Evolutionary conservation across 2,329 filamentous ascomycete species (phyloP), one percentile per base, ranked within the genome.

Genomic region (Fusarium sp.): DNA sequence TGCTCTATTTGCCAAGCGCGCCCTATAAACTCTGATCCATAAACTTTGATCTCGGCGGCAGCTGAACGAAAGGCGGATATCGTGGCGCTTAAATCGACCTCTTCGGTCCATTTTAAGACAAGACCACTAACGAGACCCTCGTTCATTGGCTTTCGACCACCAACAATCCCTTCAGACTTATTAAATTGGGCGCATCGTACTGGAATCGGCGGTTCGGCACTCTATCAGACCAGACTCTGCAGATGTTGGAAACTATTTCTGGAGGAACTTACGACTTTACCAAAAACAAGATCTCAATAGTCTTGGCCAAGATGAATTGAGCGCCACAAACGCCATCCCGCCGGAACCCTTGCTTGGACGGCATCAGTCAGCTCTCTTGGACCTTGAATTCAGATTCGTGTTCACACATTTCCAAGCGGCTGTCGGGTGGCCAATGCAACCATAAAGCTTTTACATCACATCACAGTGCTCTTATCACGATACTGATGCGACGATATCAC

Each of bases 31-130:
- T 35, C 33, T 35, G 33, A n/a, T 18, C 42, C 48, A 15, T 27
- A 47, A 55, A 48, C 40, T 27, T 56, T 50, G 21, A n/a, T 48
- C 51, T 52, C 53, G 50, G 55, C 46, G 46, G 51, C 42, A 39
- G 47, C 47, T 65, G 20, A 62, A 54, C 40, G 49, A 53, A 50
- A 50, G 56, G 47, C 50, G 27, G 42, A 46, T 52, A 57, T 46
- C 41, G 33, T 66, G 64, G 68, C 68, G 68, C 68, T 71, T 71
- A 71, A 69, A 58, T 49, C 35, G 36, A 54, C 46, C 40, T 31
- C 51, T 56, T 25, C 10, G 25, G 6, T 33, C 14, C 42, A 58
- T 57, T 49, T 23, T 20, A 39, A 45, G 41, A 58, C 39, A 50
- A 42, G 23, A 23, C 51, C 57, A 42, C 57, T 56, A 59, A 54